Percentiles rank a stretch among this genome's conserved stretches.
These are phyloP conservation scores for Aulographum hederae DNA, from an alignment of 2,329 filamentous ascomycete species.

Conservation along the genomic window DNA sequence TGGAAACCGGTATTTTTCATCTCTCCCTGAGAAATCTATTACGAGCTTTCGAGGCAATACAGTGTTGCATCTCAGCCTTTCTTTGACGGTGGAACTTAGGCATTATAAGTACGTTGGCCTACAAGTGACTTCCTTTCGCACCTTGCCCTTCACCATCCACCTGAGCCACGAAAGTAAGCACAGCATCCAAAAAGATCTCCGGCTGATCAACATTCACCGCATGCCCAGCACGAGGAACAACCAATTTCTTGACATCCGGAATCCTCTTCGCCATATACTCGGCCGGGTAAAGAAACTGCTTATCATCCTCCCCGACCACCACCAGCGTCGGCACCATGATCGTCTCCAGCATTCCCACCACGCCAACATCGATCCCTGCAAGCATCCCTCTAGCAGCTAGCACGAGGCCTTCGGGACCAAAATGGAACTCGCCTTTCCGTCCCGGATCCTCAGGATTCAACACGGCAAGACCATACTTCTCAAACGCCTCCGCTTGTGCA, in stretches of 20 bases:
- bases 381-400: conserved; percentile 12
- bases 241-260: conserved; percentile 9
- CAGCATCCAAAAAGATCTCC: conserved; percentile 7
- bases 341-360: conserved; percentile 9
- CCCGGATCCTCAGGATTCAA: conserved; percentile 7
- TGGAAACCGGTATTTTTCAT: no score
- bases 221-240: conserved; percentile 11
- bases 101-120: no score
- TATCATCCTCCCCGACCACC: conserved; percentile 11
- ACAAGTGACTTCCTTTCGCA: no score
- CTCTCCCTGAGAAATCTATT: no score
- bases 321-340: conserved; percentile 10
- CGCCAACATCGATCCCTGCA: conserved; percentile 8
- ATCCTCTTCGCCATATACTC: conserved; percentile 14
- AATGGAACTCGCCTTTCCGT: conserved; percentile 7
- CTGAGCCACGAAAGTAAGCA: conserved; percentile 2
- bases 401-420: conserved; percentile 10
- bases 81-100: no score
- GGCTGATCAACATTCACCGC: conserved; percentile 12
- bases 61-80: no score
- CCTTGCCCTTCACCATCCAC: no score
- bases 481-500: conserved; percentile 8
- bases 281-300: conserved; percentile 10
- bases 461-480: conserved; percentile 7
- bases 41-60: no score